Conservation (phyloP, 768 basidiomycete species). For the Tulasnella sp. region DNA sequence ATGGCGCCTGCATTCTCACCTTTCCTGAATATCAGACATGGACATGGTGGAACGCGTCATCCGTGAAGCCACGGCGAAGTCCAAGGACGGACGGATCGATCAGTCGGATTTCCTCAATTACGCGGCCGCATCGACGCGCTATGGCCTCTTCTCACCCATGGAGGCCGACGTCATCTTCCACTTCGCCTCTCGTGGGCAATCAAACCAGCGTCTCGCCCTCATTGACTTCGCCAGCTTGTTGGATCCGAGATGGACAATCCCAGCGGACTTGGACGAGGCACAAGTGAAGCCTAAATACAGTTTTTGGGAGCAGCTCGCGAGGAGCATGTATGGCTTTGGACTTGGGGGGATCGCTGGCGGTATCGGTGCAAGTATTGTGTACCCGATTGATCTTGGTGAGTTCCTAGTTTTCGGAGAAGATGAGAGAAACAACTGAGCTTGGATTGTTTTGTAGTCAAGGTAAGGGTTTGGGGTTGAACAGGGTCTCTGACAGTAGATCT, state of each 20-base stretch:
- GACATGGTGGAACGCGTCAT: constrained; percentile 46
- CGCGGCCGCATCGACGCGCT: constrained; percentile 74
- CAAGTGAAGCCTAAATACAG: constrained; percentile 31
- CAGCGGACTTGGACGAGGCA: constrained; percentile 37
- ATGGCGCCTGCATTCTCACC: constrained; percentile 21
- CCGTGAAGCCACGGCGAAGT: constrained; percentile 78
- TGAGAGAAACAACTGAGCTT: not conserved
- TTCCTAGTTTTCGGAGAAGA: constrained; percentile 18
- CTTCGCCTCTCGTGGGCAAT: constrained; percentile 73
- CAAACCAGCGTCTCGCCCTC: constrained; percentile 60
- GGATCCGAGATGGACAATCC: constrained; percentile 79
- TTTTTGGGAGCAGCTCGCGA: constrained; percentile 43
- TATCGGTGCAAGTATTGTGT: constrained; percentile 93
- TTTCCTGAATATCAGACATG: not conserved
- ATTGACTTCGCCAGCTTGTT: constrained; percentile 88
- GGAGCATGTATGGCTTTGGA: constrained; percentile 76
- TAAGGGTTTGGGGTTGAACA: constrained; percentile 26
- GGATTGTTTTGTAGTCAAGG: constrained; percentile 48
- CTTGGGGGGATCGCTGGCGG: constrained; percentile 87
- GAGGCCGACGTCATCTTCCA: constrained; percentile 98
- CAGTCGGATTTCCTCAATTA: constrained; percentile 92
- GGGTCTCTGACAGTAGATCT: not conserved
- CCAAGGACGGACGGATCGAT: constrained; percentile 92
- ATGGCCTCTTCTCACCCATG: constrained; percentile 94
- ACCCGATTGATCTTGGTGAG: constrained; percentile 88